A percentile compares a stretch with the other conserved stretches of the same genome.
Conservation (phyloP, 441 rosid genomes). For the Geranium incanum region DNA sequence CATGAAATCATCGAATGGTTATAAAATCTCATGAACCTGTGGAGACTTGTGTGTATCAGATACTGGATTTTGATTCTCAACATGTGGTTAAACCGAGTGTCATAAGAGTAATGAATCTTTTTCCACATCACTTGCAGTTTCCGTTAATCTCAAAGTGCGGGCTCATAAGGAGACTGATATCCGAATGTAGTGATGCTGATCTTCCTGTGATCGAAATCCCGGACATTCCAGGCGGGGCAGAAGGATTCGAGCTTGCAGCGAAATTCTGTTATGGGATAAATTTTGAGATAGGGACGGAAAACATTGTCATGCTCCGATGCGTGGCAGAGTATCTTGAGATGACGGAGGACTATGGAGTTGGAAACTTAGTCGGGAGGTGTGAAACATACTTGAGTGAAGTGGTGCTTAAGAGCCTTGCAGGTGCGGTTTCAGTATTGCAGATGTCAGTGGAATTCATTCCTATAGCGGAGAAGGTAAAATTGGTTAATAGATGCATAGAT, state of each 20-base stretch:
- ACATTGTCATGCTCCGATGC: constrained; percentile 52
- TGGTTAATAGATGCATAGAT: constrained; percentile 53
- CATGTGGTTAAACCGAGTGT: neutral
- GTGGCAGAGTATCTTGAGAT: constrained; percentile 63
- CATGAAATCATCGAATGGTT: too few species aligned
- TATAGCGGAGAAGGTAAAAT: constrained; percentile 50
- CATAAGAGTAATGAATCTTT: neutral
- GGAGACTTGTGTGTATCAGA: neutral
- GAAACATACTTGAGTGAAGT: constrained; percentile 66
- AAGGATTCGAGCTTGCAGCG: constrained; percentile 54
- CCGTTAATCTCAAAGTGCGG: constrained; percentile 59
- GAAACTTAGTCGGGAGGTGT: constrained; percentile 47
- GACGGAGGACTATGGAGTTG: constrained; percentile 54
- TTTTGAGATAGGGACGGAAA: constrained; percentile 54
- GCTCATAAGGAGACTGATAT: constrained; percentile 41
- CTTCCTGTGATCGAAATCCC: constrained; percentile 35
- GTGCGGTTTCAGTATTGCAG: constrained; percentile 53
- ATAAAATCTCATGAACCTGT: too few species aligned
- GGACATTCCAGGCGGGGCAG: constrained; percentile 53
- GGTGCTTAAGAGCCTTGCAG: constrained; percentile 61
- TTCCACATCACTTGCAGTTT: constrained; percentile 36
- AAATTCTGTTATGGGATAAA: constrained; percentile 73
- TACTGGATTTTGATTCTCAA: neutral
- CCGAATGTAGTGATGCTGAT: constrained; percentile 44
- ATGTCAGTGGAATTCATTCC: constrained; percentile 41